These are phyloP conservation scores for Pseudopyrenochaeta lycopersici DNA, from an alignment of 2,329 filamentous ascomycete species.

Conservation along the genomic window DNA sequence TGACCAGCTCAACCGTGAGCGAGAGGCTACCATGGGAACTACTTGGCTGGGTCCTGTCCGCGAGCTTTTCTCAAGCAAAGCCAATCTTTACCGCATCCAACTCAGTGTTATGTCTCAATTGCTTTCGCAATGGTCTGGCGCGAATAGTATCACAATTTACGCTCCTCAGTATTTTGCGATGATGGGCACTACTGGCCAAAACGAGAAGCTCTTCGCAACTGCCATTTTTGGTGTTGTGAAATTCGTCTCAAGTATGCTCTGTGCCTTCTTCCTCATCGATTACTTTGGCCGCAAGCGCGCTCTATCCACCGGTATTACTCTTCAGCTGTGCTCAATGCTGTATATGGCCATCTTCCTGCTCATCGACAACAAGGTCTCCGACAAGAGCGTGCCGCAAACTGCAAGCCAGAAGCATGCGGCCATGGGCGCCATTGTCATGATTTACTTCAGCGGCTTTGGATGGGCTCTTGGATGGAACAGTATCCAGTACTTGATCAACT, in stretches of 20 bases:
- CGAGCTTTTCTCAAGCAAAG: slow-evolving; percentile 72
- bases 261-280: slow-evolving; percentile 81
- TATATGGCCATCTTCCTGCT: slow-evolving; percentile 65
- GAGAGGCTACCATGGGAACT: slow-evolving; percentile 73
- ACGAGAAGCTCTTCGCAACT: slow-evolving; percentile 76
- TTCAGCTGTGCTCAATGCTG: slow-evolving; percentile 62
- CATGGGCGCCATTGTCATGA: slow-evolving; percentile 73
- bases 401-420: slow-evolving; percentile 63
- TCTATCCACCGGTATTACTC: slow-evolving; percentile 57
- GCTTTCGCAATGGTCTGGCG: slow-evolving; percentile 77
- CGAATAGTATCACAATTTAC: slow-evolving; percentile 79
- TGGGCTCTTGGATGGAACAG: slow-evolving; percentile 69
- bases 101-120: slow-evolving; percentile 74
- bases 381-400: slow-evolving; percentile 60
- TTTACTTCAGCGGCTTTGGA: slow-evolving; percentile 59
- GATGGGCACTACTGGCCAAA: slow-evolving; percentile 73
- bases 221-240: slow-evolving; percentile 81
- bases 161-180: slow-evolving; percentile 77
- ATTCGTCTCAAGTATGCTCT: slow-evolving; percentile 70
- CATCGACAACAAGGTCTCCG: slow-evolving; percentile 66
- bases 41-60: slow-evolving; percentile 72
- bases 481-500: slow-evolving; percentile 81
- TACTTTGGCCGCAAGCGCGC: slow-evolving; percentile 76
- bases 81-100: slow-evolving; percentile 78
- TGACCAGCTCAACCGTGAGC: slow-evolving; percentile 72